Conservation (phyloP, 805 yeast genomes). For the Metschnikowia lachancei region DNA sequence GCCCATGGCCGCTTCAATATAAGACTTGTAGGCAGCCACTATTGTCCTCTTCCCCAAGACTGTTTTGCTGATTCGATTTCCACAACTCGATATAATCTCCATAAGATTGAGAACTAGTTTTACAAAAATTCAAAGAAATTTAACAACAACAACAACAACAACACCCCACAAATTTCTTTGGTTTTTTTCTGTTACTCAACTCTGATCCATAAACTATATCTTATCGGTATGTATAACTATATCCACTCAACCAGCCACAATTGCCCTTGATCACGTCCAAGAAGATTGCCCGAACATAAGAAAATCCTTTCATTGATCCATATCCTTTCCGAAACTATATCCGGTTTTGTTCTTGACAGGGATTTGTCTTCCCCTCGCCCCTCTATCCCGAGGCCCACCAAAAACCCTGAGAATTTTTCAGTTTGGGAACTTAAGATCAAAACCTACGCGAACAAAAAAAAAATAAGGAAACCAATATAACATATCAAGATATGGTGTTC, state of each 20-base stretch:
- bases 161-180: conserved; percentile 6
- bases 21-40: conserved; percentile 12
- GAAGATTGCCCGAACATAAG: not conserved
- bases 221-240: conserved; percentile 13
- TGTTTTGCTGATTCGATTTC: conserved; percentile 5
- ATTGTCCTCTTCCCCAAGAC: not conserved
- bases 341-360: too few species aligned
- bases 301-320: too few species aligned
- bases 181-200: conserved; percentile 2
- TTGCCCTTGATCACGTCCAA: not conserved
- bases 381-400: too few species aligned
- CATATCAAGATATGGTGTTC: not conserved
- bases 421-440: not conserved
- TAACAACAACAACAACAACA: conserved; percentile 16
- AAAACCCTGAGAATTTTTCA: conserved; percentile 1
- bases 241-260: not conserved
- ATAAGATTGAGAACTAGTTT: conserved; percentile 1
- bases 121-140: not conserved
- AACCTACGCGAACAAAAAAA: not conserved
- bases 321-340: too few species aligned
- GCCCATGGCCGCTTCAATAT: conserved; percentile 14
- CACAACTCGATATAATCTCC: conserved; percentile 4
- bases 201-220: conserved; percentile 9
- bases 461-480: not conserved
- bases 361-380: too few species aligned